phyloP scores from a whole-genome alignment of 73 alveolate species.

The Urostyla sp. region DNA sequence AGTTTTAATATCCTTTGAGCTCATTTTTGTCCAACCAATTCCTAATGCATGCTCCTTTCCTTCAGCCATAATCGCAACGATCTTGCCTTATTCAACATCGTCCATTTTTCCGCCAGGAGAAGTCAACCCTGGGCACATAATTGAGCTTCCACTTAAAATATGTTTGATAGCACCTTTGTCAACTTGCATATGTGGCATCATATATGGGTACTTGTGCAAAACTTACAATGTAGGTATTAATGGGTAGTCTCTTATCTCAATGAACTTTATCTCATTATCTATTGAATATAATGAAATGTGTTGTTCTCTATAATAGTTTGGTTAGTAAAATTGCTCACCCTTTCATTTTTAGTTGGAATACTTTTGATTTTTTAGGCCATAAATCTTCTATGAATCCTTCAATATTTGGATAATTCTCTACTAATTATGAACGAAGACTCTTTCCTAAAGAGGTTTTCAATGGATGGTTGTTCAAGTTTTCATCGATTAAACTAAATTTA shows the following conservation, averaged over 20 bases:
- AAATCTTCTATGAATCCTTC: slow-evolving; percentile 61
- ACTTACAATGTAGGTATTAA: slow-evolving; percentile 84
- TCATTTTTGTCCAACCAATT: slow-evolving; percentile 81
- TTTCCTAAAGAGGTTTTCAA: slow-evolving; percentile 67
- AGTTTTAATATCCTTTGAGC: slow-evolving; percentile 78
- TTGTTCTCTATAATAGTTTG: slow-evolving; percentile 33
- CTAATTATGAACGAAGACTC: slow-evolving; percentile 57
- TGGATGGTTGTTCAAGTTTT: slow-evolving; percentile 63
- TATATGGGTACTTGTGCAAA: slow-evolving; percentile 88
- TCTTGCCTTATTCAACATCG: slow-evolving; percentile 74
- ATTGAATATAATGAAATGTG: slow-evolving; percentile 62
- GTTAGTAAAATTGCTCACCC: slow-evolving; percentile 62
- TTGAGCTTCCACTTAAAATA: slow-evolving; percentile 87
- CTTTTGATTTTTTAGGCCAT: slow-evolving; percentile 76
- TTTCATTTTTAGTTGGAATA: slow-evolving; percentile 69
- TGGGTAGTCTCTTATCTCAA: slow-evolving; percentile 85
- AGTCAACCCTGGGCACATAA: slow-evolving; percentile 92
- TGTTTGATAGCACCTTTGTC: slow-evolving; percentile 93
- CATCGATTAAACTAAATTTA: slow-evolving; percentile 53
- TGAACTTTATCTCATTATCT: slow-evolving; percentile 80
- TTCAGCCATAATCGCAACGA: slow-evolving; percentile 88
- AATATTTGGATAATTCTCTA: slow-evolving; percentile 29
- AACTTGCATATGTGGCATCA: slow-evolving; percentile 90
- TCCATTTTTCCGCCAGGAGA: slow-evolving; percentile 87
- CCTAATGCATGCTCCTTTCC: slow-evolving; percentile 91